Evolutionary conservation across 805 yeast species (phyloP), one percentile per base, ranked within the genome.

Genomic region (Brettanomyces bruxellensis): DNA sequence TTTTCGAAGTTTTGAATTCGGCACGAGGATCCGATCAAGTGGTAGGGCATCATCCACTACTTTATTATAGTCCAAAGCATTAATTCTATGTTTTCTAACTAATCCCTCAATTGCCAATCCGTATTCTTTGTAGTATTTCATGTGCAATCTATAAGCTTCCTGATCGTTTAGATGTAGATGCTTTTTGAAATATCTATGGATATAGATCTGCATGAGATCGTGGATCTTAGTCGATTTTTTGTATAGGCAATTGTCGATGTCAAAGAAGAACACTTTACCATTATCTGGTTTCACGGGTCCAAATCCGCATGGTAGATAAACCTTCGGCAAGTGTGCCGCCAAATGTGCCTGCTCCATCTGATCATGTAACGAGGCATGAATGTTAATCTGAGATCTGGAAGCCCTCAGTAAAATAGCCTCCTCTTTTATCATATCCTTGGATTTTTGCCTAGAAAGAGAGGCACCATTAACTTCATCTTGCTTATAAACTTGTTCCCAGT

Each of bases 21-120:
- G 95, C 43, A 69, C 63, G 47, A 91, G 70, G n/a, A 89, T 82
- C 44, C 76, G 69, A 49, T 87, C 90, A 57, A 91, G 72, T 7
- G 96, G 97, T 41, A 91, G 70, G 0, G 96, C 81, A 61, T 91
- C 99, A 66, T 91, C 99, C 13, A 91, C 98, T 54, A 83, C 76
- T 41, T 74, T 71, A 64, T 91, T 91, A 66, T 91, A 91, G 53
- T 86, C 93, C 64, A 91, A 59, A 5, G 96, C 96, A 61, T 91
- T 85, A 22, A 90, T 85, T 51, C 79, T 78, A 56, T 79, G 81
- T 54, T 76, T 68, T 50, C 82, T 65, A 7, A 79, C 84, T 41
- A 91, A 70, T 0, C 99, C 99, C 64, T 91, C 96, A 44, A 91
- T 78, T 0, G 98, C 97, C 49, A 91, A 72, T 1, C 99, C 99